These are phyloP conservation scores for Capronia coronata DNA, from an alignment of 2,329 filamentous ascomycete species.

Conservation along the genomic window DNA sequence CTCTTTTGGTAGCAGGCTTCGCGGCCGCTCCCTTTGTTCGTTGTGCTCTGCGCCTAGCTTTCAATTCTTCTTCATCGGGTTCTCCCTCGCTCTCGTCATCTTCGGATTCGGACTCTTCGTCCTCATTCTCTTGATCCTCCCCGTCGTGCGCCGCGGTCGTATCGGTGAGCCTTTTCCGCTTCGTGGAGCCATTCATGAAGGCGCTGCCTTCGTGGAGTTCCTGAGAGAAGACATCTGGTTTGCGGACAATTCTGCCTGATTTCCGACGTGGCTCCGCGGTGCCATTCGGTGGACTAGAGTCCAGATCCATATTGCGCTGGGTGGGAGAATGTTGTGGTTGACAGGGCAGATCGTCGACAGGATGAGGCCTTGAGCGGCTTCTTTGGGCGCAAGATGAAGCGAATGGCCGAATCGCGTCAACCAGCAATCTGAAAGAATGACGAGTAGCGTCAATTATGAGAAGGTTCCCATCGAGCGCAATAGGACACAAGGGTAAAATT, in stretches of 20 bases:
- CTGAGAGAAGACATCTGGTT: constrained; percentile 40
- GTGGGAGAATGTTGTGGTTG: neutral
- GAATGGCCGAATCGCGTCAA: neutral
- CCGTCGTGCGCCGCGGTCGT: constrained; percentile 31
- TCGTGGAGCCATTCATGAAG: constrained; percentile 33
- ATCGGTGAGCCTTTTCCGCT: constrained; percentile 46
- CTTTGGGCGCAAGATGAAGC: neutral
- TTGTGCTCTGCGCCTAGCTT: constrained; percentile 38
- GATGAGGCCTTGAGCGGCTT: neutral
- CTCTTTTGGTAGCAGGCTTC: constrained; percentile 48
- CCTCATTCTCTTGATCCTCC: constrained; percentile 27
- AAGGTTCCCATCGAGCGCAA: neutral
- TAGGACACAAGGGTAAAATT: neutral
- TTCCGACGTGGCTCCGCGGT: constrained; percentile 34
- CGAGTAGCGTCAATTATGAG: neutral
- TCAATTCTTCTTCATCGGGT: constrained; percentile 46
- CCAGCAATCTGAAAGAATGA: neutral
- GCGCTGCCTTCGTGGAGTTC: constrained; percentile 31
- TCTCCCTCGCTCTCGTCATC: constrained; percentile 31
- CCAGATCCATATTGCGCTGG: constrained; percentile 5
- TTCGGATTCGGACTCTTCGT: constrained; percentile 25
- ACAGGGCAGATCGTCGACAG: neutral
- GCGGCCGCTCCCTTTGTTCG: constrained; percentile 34
- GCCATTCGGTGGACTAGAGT: constrained; percentile 22
- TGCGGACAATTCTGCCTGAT: constrained; percentile 40